These are phyloP conservation scores for Austroboletus olivaceoglutinosus DNA, from an alignment of 1,284 basidiomycete genomes.

Conservation along the genomic window DNA sequence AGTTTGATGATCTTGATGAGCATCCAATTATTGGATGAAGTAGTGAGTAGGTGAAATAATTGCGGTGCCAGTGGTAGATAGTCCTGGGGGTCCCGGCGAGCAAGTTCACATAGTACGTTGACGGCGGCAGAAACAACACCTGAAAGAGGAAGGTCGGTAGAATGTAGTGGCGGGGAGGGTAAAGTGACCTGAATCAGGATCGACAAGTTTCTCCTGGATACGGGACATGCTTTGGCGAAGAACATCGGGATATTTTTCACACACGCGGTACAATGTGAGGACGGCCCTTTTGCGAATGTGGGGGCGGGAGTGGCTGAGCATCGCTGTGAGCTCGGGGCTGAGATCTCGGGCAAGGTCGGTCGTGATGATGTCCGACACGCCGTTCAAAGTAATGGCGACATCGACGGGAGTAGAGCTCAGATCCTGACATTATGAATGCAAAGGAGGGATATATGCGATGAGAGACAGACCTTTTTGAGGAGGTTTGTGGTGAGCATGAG, in stretches of 20 bases:
- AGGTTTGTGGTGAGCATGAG: slow-evolving; percentile 97
- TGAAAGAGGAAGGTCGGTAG: slow-evolving; percentile 28
- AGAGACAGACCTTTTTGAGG: slow-evolving; percentile 83
- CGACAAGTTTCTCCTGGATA: slow-evolving; percentile 83
- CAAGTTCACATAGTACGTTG: slow-evolving; percentile 93
- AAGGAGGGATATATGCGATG: not conserved
- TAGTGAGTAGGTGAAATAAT: slow-evolving; percentile 92
- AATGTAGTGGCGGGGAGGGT: not conserved
- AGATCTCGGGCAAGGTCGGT: slow-evolving; percentile 88
- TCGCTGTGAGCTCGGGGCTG: slow-evolving; percentile 79
- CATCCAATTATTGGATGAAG: slow-evolving; percentile 99
- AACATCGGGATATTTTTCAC: slow-evolving; percentile 78
- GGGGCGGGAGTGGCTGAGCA: slow-evolving; percentile 89
- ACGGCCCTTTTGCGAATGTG: slow-evolving; percentile 89
- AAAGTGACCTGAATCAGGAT: slow-evolving; percentile 71
- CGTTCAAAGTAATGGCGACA: slow-evolving; percentile 81
- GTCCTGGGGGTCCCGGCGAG: slow-evolving; percentile 72
- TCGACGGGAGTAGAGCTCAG: slow-evolving; percentile 76
- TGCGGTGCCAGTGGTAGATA: slow-evolving; percentile 88
- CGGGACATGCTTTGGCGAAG: slow-evolving; percentile 64
- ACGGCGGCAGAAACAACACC: slow-evolving; percentile 92
- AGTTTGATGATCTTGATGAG: slow-evolving; percentile 98
- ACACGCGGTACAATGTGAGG: slow-evolving; percentile 75
- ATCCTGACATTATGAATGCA: slow-evolving; percentile 55
- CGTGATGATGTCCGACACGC: slow-evolving; percentile 86